phyloP scores from a whole-genome alignment of 371 early-diverging fungal species.

The Mucor velutinosus region DNA sequence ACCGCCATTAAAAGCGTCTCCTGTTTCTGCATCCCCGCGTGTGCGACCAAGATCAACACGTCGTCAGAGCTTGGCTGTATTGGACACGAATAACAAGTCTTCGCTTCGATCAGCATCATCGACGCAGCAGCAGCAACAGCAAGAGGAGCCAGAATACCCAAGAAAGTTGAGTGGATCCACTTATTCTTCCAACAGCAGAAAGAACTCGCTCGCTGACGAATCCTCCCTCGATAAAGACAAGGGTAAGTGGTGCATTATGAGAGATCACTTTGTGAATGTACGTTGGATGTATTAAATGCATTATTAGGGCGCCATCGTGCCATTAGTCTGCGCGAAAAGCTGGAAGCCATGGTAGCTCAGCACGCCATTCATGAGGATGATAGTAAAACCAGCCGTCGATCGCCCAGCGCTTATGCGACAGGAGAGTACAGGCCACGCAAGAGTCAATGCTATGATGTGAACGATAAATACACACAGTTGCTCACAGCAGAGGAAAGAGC shows the following conservation, averaged over 20 bases:
- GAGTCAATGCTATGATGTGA: slow-evolving; percentile 10
- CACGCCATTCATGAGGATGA: slow-evolving; percentile 29
- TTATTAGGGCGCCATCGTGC: slow-evolving; percentile 13
- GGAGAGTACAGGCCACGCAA: slow-evolving; percentile 3
- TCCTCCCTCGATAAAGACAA: slow-evolving; percentile 7
- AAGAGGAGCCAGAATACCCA: not conserved
- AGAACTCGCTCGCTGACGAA: slow-evolving; percentile 24
- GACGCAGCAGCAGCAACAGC: not conserved
- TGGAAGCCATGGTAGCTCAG: slow-evolving; percentile 39
- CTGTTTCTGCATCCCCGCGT: slow-evolving; percentile 26
- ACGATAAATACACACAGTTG: slow-evolving; percentile 6
- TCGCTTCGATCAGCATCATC: not conserved
- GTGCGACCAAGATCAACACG: slow-evolving; percentile 22
- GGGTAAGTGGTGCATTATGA: not conserved
- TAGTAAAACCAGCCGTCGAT: not conserved
- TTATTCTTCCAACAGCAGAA: slow-evolving; percentile 15
- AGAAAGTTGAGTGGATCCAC: slow-evolving; percentile 16
- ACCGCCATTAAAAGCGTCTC: slow-evolving; percentile 17
- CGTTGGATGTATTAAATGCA: not conserved
- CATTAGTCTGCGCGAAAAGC: slow-evolving; percentile 31
- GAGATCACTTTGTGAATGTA: not conserved
- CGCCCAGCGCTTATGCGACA: not conserved
- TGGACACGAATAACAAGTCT: not conserved
- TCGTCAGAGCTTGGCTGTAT: slow-evolving; percentile 13
- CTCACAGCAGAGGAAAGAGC: slow-evolving; percentile 12